phyloP scores from a whole-genome alignment of 192 early-diverging fungal species.

The Umbelopsis ramanniana region DNA sequence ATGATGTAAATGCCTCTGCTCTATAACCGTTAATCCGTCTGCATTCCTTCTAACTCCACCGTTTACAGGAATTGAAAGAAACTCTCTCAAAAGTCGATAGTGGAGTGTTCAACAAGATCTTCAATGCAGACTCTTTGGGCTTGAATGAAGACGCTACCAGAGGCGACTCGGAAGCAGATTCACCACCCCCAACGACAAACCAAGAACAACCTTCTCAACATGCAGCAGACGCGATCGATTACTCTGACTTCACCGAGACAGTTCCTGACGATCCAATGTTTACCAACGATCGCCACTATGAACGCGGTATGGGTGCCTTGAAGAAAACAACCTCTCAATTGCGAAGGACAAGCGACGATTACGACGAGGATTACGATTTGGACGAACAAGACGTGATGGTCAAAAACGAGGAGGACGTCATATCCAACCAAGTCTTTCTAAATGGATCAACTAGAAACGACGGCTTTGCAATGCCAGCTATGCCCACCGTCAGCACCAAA shows the following conservation, averaged over 20 bases:
- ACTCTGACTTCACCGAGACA: slow-evolving; percentile 80
- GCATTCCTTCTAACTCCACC: not conserved
- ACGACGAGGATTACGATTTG: slow-evolving; percentile 59
- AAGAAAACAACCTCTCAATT: slow-evolving; percentile 23
- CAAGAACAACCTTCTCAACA: slow-evolving; percentile 52
- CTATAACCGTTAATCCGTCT: not conserved
- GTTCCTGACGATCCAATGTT: slow-evolving; percentile 68
- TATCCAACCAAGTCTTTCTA: not conserved
- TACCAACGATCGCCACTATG: slow-evolving; percentile 49
- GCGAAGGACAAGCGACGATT: slow-evolving; percentile 38
- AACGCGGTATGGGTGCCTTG: slow-evolving; percentile 43
- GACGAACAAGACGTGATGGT: slow-evolving; percentile 54
- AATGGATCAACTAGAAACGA: slow-evolving; percentile 1
- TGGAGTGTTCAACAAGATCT: slow-evolving; percentile 53
- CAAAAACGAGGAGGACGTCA: slow-evolving; percentile 34
- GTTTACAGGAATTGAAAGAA: slow-evolving; percentile 56
- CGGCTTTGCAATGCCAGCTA: slow-evolving; percentile 2
- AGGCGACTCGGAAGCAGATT: slow-evolving; percentile 46
- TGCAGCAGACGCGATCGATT: slow-evolving; percentile 79
- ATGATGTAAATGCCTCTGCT: slow-evolving; percentile 21
- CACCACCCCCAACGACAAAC: slow-evolving; percentile 39
- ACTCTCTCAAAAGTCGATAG: slow-evolving; percentile 56
- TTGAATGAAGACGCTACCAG: slow-evolving; percentile 50
- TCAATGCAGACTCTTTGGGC: slow-evolving; percentile 56
- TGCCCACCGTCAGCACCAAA: not conserved